A percentile compares a stretch with the other conserved stretches of the same genome.
Conservation (phyloP, 352 stramenopile genomes). For the Aphanomyces astaci region DNA sequence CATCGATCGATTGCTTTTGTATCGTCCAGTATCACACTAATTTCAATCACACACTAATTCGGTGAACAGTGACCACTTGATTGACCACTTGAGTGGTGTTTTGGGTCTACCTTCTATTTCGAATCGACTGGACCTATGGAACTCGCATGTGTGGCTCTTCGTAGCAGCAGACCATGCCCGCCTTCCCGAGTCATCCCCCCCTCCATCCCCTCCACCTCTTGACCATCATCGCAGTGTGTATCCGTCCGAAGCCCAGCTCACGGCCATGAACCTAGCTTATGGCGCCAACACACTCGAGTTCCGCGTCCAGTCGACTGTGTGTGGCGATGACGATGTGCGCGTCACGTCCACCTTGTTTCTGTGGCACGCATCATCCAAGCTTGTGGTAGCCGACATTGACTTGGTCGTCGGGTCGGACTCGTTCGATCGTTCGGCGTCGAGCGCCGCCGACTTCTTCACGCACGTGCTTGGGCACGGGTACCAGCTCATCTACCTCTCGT, state of each 20-base stretch:
- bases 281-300: constrained; percentile 72
- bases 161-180: too few species aligned
- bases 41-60: too few species aligned
- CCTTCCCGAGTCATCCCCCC: not conserved
- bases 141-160: too few species aligned
- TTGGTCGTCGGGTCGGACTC: constrained; percentile 38
- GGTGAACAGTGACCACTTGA: too few species aligned
- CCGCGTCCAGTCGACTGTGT: constrained; percentile 29
- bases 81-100: too few species aligned
- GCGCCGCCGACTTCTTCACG: constrained; percentile 67
- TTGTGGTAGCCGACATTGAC: constrained; percentile 80
- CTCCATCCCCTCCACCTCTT: not conserved
- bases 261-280: constrained; percentile 45
- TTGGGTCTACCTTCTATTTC: too few species aligned
- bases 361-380: constrained; percentile 58
- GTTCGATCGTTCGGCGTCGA: constrained; percentile 22
- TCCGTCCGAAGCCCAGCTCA: constrained; percentile 50
- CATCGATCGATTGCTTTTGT: too few species aligned
- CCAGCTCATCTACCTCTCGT: constrained; percentile 72
- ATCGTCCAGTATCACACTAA: too few species aligned
- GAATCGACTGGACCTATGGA: too few species aligned
- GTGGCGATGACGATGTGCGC: constrained; percentile 27
- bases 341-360: constrained; percentile 59
- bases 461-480: constrained; percentile 65
- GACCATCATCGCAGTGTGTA: not conserved